phyloP scores from a whole-genome alignment of 352 stramenopile genomes.

The Phytopythium litorale region DNA sequence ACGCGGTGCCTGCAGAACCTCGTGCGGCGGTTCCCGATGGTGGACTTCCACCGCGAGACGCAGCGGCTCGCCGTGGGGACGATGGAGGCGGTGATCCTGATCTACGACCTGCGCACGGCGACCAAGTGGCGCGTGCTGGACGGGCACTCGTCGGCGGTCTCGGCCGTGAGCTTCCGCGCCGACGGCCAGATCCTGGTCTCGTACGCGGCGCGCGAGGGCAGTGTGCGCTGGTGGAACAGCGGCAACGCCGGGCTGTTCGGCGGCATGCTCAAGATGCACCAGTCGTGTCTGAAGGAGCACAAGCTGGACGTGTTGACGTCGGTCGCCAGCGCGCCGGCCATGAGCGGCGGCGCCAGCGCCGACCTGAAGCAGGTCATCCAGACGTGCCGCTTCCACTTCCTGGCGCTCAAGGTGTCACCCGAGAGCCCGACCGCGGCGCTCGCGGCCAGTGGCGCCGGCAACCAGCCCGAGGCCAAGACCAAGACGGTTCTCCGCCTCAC shows the following conservation, averaged over 20 bases:
- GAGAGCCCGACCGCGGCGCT: conserved; percentile 18
- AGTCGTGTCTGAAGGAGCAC: conserved; percentile 84
- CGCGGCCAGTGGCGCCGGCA: neutral
- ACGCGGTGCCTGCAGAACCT: conserved; percentile 80
- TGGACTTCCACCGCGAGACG: conserved; percentile 86
- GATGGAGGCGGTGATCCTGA: conserved; percentile 86
- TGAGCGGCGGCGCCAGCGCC: conserved; percentile 51
- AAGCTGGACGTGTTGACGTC: conserved; percentile 55
- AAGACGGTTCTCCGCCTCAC: conserved; percentile 68
- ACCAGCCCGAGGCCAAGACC: conserved; percentile 7
- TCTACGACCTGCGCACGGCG: conserved; percentile 84
- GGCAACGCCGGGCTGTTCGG: conserved; percentile 72
- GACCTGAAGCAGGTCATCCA: conserved; percentile 83
- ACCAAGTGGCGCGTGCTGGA: conserved; percentile 89
- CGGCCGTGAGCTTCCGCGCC: conserved; percentile 59
- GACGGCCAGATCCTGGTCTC: conserved; percentile 82
- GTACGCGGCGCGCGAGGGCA: conserved; percentile 73
- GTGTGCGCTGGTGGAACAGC: conserved; percentile 85
- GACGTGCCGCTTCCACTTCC: conserved; percentile 79
- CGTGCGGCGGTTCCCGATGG: conserved; percentile 82
- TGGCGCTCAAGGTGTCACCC: conserved; percentile 35
- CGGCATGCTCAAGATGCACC: conserved; percentile 86
- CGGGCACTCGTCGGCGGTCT: conserved; percentile 69
- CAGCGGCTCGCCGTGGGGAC: conserved; percentile 82
- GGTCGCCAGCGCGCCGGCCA: conserved; percentile 36